Evolutionary conservation across 2,329 filamentous ascomycete genomes (phyloP).

Genomic region (Penicillium palitans): DNA sequence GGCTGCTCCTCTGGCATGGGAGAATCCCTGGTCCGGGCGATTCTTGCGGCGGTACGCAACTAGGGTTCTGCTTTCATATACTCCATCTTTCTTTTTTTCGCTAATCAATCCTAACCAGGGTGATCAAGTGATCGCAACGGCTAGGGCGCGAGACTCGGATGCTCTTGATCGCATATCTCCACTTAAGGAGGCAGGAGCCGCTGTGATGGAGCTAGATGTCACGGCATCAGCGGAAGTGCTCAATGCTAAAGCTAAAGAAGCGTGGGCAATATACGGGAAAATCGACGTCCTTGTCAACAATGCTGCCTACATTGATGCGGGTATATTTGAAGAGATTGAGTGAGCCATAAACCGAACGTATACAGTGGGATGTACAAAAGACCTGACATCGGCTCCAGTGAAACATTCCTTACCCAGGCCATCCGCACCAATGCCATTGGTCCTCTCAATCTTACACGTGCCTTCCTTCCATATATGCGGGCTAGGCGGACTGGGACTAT

Average conservation of each 20-base stretch:
- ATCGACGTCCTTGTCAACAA: conserved; percentile 31
- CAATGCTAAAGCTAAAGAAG: conserved; percentile 18
- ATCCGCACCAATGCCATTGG: not conserved
- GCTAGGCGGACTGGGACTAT: not conserved
- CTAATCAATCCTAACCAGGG: not conserved
- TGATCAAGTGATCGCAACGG: not conserved
- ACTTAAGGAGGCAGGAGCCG: conserved; percentile 29
- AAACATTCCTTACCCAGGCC: not conserved
- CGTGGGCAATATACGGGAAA: conserved; percentile 23
- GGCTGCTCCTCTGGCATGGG: not conserved
- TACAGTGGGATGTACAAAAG: no score
- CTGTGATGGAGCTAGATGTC: conserved; percentile 29
- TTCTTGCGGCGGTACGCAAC: not conserved
- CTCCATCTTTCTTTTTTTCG: not conserved
- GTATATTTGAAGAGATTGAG: not conserved
- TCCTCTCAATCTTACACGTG: not conserved
- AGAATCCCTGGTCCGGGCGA: not conserved
- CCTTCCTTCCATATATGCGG: not conserved
- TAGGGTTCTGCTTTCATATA: not conserved
- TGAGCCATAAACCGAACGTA: not conserved
- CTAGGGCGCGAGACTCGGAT: not conserved
- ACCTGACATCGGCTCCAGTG: not conserved
- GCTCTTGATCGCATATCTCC: not conserved
- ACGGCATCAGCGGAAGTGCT: conserved; percentile 22
- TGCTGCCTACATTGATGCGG: conserved; percentile 1